Base-by-base conservation (phyloP, 768 basidiomycete species). In the Boletus eberwhitei region DNA sequence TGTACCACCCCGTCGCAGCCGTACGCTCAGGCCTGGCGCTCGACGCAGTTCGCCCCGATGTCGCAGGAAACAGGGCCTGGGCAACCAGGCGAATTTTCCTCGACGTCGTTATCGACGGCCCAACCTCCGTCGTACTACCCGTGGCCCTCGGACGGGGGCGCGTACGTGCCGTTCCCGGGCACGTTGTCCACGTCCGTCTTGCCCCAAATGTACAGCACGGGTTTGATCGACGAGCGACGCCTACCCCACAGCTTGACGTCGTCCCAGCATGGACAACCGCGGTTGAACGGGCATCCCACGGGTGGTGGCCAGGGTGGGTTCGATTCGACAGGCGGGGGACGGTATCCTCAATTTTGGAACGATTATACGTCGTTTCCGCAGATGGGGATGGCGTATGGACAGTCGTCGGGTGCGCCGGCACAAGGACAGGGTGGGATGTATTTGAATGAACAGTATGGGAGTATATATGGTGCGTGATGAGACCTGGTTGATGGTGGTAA, bases 151-250 rank as follows among this genome's bases (percentile, higher is more conserved):
- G 72, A 62, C 5, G 62, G 61, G 36, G 42, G 60, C 4, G 57
- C 65, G 31, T 69, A 72, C 54, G 69, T 50, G 76, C 77, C 69
- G 1, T 71, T 69, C 62, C 65, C 76, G 22, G 76, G 75, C 7
- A 75, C 79, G 41, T 62, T 89, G 40, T 86, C 88, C 21, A 89
- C 88, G 17, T 85, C 86, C 1, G 86, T 87, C 24, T 77, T 90
- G 40, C 86, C 88, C 0, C 87, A 88, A 58, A 73, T 85, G 61
- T 90, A 88, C 65, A 88, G 86, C 70, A 87, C 87, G 5, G 87
- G 87, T 0, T 71, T 88, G 44, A 76, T 80, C 3, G 84, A 84
- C 56, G 80, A 81, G 38, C 74, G 77, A 36, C 75, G 76, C 11
- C 49, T 45, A 17, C 55, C 51, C 0, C 55, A 56, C 2, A 36